These are phyloP conservation scores for Sporothrix mexicana DNA, from an alignment of 2,329 filamentous ascomycete species.

Conservation along the genomic window DNA sequence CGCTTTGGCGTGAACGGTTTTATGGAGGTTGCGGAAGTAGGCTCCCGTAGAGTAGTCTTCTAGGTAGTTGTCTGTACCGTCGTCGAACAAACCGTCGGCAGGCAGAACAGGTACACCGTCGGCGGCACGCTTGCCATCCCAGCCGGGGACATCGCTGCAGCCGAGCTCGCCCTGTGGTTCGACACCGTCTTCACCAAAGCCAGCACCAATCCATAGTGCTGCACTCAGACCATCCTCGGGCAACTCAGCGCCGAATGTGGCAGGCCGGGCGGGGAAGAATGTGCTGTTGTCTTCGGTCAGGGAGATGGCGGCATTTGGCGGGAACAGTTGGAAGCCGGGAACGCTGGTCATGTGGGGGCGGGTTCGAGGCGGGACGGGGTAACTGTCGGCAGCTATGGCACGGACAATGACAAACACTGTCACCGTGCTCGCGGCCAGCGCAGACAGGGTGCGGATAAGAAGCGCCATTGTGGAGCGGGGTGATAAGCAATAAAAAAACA, in stretches of 20 bases:
- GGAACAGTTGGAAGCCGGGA: slow-evolving; percentile 76
- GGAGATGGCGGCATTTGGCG: slow-evolving; percentile 93
- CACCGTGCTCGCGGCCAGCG: slow-evolving; percentile 29
- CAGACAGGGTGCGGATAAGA: slow-evolving; percentile 31
- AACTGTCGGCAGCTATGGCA: slow-evolving; percentile 6
- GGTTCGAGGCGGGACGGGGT: slow-evolving; percentile 7
- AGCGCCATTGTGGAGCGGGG: slow-evolving; percentile 15
- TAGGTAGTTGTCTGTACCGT: slow-evolving; percentile 86
- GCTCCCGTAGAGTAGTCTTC: slow-evolving; percentile 56
- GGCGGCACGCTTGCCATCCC: slow-evolving; percentile 65
- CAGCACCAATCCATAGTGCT: slow-evolving; percentile 90
- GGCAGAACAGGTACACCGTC: slow-evolving; percentile 47
- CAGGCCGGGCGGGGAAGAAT: slow-evolving; percentile 90
- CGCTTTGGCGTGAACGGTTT: slow-evolving; percentile 22
- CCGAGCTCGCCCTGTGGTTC: slow-evolving; percentile 83
- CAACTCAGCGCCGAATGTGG: slow-evolving; percentile 85
- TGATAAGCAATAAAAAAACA: background rate
- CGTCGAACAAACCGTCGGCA: slow-evolving; percentile 57
- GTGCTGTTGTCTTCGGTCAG: slow-evolving; percentile 98
- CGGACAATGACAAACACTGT: slow-evolving; percentile 30
- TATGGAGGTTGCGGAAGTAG: slow-evolving; percentile 28
- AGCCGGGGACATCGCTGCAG: slow-evolving; percentile 92
- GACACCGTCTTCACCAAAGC: slow-evolving; percentile 81
- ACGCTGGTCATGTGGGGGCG: background rate
- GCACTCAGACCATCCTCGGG: slow-evolving; percentile 80